Evolutionary conservation across 108 stramenopile genomes (phyloP).

Genomic region (Nitzschia palea): DNA sequence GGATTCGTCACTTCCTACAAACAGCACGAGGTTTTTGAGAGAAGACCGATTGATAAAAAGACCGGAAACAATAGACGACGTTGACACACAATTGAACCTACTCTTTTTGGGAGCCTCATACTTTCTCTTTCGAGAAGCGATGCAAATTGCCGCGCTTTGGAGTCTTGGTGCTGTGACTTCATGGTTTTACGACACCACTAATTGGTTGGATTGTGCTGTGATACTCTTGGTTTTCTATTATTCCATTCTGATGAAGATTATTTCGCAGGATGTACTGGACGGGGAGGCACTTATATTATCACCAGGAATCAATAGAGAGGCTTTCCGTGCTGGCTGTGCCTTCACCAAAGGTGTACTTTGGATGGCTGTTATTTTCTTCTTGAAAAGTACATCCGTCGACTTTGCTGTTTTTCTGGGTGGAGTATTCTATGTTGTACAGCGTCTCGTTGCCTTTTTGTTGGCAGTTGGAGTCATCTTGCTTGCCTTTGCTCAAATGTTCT

Average conservation of each 20-base stretch:
- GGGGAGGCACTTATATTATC: too few species aligned
- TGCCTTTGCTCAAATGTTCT: slow-evolving; percentile 89
- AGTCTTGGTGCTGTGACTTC: slow-evolving; percentile 51
- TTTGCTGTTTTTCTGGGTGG: slow-evolving; percentile 86
- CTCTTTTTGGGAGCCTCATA: slow-evolving; percentile 63
- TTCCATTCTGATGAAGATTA: slow-evolving; percentile 54
- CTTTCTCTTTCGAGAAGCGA: slow-evolving; percentile 71
- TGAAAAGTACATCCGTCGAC: slow-evolving; percentile 79
- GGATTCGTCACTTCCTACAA: too few species aligned
- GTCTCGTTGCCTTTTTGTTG: slow-evolving; percentile 77
- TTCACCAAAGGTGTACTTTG: slow-evolving; percentile 77
- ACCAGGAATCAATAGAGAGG: slow-evolving; percentile 16
- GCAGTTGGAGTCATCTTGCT: slow-evolving; percentile 76
- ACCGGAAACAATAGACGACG: background rate
- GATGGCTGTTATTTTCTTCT: slow-evolving; percentile 76
- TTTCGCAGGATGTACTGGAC: slow-evolving; percentile 1
- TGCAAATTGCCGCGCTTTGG: slow-evolving; percentile 57
- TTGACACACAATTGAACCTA: slow-evolving; percentile 18
- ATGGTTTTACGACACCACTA: slow-evolving; percentile 73
- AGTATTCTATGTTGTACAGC: slow-evolving; percentile 75
- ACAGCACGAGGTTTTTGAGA: too few species aligned
- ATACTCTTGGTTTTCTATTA: slow-evolving; percentile 75
- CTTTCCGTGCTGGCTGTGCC: slow-evolving; percentile 68
- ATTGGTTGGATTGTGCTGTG: slow-evolving; percentile 78
- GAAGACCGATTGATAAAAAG: too few species aligned